Conservation (phyloP, 108 stramenopile genomes). For the Nannochloropsis gaditana region DNA sequence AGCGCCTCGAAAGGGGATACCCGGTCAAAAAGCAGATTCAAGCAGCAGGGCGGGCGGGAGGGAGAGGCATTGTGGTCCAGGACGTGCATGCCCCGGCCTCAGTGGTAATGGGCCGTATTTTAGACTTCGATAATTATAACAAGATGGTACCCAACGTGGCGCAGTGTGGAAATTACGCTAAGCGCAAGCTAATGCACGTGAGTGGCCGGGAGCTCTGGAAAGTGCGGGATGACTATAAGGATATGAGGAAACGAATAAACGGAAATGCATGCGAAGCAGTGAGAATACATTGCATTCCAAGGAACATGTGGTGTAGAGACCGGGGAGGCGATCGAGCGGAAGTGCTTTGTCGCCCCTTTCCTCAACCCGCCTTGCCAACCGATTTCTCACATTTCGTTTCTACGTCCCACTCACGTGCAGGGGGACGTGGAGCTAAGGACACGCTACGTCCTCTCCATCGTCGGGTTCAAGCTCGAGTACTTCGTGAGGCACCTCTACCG, state of each 20-base stretch:
- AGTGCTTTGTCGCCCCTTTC: not conserved
- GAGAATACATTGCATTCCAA: not conserved
- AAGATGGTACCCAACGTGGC: conserved; percentile 50
- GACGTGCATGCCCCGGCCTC: conserved; percentile 47
- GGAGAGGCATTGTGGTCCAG: conserved; percentile 40
- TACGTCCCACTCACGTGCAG: not conserved
- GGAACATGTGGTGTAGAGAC: conserved; percentile 32
- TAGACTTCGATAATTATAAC: conserved; percentile 44
- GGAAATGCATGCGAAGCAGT: not conserved
- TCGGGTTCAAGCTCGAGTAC: conserved; percentile 42
- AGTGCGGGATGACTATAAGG: not conserved
- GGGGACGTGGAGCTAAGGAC: not conserved
- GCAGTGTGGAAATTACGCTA: conserved; percentile 45
- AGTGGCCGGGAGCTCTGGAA: not conserved
- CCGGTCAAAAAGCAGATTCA: conserved; percentile 23
- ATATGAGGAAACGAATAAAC: not conserved
- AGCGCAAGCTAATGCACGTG: conserved; percentile 36
- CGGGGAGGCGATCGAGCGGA: not conserved
- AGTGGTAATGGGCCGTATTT: conserved; percentile 49
- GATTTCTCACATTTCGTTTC: too few relatives aligned
- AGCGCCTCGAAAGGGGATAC: conserved; percentile 24
- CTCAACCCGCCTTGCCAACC: too few relatives aligned
- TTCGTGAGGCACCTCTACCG: conserved; percentile 39
- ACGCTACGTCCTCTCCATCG: conserved; percentile 32
- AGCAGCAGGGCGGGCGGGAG: not conserved